Percentiles rank a stretch among this genome's conserved stretches.
Evolutionary conservation across 192 early-diverging fungal species (phyloP).

Genomic region (Backusella mclennaniae): DNA sequence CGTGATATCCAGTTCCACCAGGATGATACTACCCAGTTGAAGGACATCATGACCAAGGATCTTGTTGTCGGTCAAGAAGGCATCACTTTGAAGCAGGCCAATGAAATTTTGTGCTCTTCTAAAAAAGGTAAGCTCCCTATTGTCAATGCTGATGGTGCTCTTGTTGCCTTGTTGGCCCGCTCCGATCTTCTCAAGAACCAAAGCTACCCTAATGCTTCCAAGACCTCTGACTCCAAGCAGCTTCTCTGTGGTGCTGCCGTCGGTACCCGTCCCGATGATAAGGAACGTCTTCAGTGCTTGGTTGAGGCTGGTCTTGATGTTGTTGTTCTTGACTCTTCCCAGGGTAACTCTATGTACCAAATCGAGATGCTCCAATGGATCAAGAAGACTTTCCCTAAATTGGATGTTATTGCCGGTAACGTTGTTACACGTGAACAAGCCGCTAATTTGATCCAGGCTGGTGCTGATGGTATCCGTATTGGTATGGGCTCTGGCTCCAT

Average conservation of each 20-base stretch:
- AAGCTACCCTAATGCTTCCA: conserved; percentile 93
- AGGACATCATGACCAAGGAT: conserved; percentile 90
- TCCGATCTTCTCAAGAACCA: conserved; percentile 97
- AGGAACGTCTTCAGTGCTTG: conserved; percentile 69
- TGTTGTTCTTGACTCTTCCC: conserved; percentile 90
- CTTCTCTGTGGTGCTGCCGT: conserved; percentile 93
- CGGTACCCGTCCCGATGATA: conserved; percentile 88
- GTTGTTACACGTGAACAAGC: conserved; percentile 97
- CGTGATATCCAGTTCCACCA: conserved; percentile 94
- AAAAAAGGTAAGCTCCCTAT: conserved; percentile 98
- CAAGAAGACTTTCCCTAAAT: conserved; percentile 74
- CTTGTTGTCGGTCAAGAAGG: conserved; percentile 85
- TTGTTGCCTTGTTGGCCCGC: conserved; percentile 89
- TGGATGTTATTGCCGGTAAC: conserved; percentile 95
- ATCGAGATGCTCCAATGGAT: conserved; percentile 94
- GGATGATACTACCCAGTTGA: conserved; percentile 60
- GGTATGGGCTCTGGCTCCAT: conserved; percentile 99
- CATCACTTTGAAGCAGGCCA: conserved; percentile 88
- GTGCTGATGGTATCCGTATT: conserved; percentile 92
- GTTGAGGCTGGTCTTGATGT: conserved; percentile 95
- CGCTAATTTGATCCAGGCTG: conserved; percentile 83
- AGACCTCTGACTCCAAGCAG: conserved; percentile 77
- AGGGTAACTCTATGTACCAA: conserved; percentile 94
- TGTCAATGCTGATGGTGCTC: conserved; percentile 77
- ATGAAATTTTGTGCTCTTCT: conserved; percentile 81